A percentile compares a stretch with the other conserved stretches of the same genome.
Evolutionary conservation across 805 yeast genomes (phyloP).

Genomic region (Tetrapisispora fleetii): DNA sequence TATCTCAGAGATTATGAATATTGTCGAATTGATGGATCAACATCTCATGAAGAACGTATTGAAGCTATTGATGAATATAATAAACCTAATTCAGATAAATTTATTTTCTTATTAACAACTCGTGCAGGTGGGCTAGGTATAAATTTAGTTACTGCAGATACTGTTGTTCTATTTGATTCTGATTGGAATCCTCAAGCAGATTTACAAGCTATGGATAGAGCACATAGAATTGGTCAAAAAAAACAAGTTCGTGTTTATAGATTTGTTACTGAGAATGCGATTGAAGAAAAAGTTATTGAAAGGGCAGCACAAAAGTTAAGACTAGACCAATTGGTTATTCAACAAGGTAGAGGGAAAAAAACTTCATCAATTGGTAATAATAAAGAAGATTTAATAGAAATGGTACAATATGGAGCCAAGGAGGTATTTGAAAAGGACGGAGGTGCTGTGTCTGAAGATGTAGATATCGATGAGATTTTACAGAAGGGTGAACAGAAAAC

Average conservation of each 20-base stretch:
- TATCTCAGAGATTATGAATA: constrained; percentile 72
- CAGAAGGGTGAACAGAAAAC: constrained; percentile 78
- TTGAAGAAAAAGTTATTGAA: constrained; percentile 92
- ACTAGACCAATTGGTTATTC: constrained; percentile 89
- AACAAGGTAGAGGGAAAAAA: constrained; percentile 61
- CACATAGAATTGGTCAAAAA: constrained; percentile 94
- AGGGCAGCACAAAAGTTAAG: constrained; percentile 91
- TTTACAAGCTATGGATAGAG: constrained; percentile 96
- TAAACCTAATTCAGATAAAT: constrained; percentile 69
- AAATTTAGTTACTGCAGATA: constrained; percentile 84
- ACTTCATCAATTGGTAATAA: constrained; percentile 33
- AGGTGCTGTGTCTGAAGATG: constrained; percentile 29
- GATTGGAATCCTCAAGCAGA: constrained; percentile 99
- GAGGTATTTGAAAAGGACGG: constrained; percentile 57
- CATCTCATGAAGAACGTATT: constrained; percentile 87
- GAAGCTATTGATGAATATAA: constrained; percentile 89
- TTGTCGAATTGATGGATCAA: constrained; percentile 89
- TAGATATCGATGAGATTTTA: constrained; percentile 78
- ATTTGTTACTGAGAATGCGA: constrained; percentile 90
- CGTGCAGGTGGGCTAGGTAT: constrained; percentile 97
- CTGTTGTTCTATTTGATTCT: constrained; percentile 79
- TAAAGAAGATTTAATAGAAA: constrained; percentile 79
- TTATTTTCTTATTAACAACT: constrained; percentile 78
- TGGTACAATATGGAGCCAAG: constrained; percentile 97
- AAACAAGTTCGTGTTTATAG: constrained; percentile 90